Evolutionary conservation across 176 grass and related monocot species (phyloP), one percentile per base, ranked within the genome.

Genomic region (Aegilops bicornis): DNA sequence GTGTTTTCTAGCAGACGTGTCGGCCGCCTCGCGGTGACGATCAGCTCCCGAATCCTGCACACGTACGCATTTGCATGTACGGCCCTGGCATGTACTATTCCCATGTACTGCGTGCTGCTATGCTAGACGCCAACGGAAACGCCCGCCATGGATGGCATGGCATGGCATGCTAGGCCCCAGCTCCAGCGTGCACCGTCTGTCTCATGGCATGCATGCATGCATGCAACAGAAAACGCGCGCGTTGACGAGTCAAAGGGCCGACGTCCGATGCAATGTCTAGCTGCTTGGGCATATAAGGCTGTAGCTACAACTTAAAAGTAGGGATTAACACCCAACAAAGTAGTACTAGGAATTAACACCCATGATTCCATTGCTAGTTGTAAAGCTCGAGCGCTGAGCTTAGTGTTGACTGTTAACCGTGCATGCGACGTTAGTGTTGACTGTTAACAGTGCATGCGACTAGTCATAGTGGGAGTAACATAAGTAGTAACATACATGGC

Each of bases 1-100:
- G 24, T 67, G 73, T 85, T 67, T 66, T 77, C 30, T 84, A n/a
- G 75, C 10, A 11, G 76, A 80, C 25, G 76, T 79, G 76, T 80
- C 76, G 23, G 73, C 43, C 61, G 24, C 2, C 24, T 45, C 48
- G 77, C 16, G 64, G 56, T 23, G 29, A 66, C 61, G 4, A 71
- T 58, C 12, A 33, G 23, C 24, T 42, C 23, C n/a, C 84, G 30
- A 22, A 80, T 72, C 52, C 30, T 80, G 45, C 45, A 69, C n/a
- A 50, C 61, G 32, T 33, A 58, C 15, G 24, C 10, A 30, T 4
- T 23, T 64, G 27, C 64, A 66, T 16, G 64, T 5, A 25, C 5
- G 24, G 5, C 63, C 63, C 63, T 65, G 13, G 30, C 63, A 64
- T 64, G 23, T 27, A 64, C 23, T 69, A 5, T 31, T 33, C 16